Conservation (phyloP, 345 rosid species). For the Turritis glabra region DNA sequence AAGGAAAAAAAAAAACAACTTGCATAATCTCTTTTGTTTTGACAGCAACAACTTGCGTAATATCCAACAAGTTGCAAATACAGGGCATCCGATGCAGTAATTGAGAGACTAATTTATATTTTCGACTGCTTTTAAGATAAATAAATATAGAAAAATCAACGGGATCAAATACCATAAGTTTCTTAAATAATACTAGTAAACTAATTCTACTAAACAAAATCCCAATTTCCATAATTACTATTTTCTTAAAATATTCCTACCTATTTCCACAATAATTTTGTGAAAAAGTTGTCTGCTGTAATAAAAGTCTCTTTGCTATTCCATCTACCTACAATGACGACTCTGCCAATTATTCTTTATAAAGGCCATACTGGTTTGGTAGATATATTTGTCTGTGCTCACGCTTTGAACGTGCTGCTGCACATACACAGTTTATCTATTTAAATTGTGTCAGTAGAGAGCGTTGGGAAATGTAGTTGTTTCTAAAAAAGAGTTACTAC, state of each 20-base stretch:
- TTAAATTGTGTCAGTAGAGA: background rate
- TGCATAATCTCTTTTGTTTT: too few relatives aligned
- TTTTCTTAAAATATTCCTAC: too few relatives aligned
- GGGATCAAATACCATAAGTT: background rate
- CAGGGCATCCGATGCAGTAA: conserved; percentile 28
- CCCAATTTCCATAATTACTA: too few relatives aligned
- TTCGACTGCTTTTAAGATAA: background rate
- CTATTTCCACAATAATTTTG: too few relatives aligned
- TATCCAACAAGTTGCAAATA: conserved; percentile 1
- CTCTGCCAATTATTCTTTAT: background rate
- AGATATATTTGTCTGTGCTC: background rate
- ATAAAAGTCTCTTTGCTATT: background rate
- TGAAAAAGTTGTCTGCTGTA: too few relatives aligned
- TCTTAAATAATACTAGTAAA: too few relatives aligned
- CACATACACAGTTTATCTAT: background rate
- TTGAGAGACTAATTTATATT: background rate
- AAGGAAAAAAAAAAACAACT: background rate
- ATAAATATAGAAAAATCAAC: too few relatives aligned
- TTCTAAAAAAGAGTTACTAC: background rate
- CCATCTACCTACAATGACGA: background rate
- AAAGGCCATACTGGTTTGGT: conserved; percentile 7
- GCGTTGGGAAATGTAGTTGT: conserved; percentile 10
- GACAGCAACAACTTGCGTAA: too few relatives aligned
- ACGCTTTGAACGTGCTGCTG: conserved; percentile 24
- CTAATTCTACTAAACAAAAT: too few relatives aligned